Evolutionary conservation across 78 protist species (phyloP), one percentile per base, ranked within the genome.

Genomic region (Blattamonas nauphoetae): DNA sequence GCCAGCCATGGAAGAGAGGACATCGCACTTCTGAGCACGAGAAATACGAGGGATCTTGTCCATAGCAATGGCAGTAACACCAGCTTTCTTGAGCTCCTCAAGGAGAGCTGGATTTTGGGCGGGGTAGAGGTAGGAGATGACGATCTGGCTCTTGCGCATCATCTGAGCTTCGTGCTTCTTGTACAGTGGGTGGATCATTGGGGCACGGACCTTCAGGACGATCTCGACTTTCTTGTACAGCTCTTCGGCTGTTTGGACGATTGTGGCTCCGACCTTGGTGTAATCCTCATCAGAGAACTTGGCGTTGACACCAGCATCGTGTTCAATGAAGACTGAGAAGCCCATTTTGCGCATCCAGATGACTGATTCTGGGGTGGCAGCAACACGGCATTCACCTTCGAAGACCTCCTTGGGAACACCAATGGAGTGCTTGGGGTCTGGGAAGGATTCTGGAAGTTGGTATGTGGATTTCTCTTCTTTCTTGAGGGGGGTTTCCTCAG

Each of bases 11-110:
- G 97, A 94, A 3, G 93, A 85, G 80, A 97, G 90, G 32, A 94
- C 98, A 88, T 98, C 99, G 42, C 94, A 89, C 33, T 87, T 90
- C 88, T 97, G 99, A 1, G 98, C 96, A 32, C 96, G 85, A 43
- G 91, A 45, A 46, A 78, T 93, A 45, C 98, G 91, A 3, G 98
- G 98, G 29, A 97, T 90, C 55, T 91, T 79, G 43, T 97, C 99
- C 92, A 97, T 93, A 32, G 97, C 96, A 34, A 96, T 71, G 6
- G 88, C 91, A 44, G 92, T 96, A 38, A 85, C 85, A 64, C 85
- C 43, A 44, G 45, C 42, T 44, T 41, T 42, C 45, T 78, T 55
- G 44, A 87, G 0, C 42, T 1, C 41, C 3, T 82, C 85, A 42
- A 87, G 41, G 64, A 90, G 88, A 32, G 1, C 64, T 34, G 43